phyloP scores from a whole-genome alignment of 768 basidiomycete genomes.

The Tylopilus sp. region DNA sequence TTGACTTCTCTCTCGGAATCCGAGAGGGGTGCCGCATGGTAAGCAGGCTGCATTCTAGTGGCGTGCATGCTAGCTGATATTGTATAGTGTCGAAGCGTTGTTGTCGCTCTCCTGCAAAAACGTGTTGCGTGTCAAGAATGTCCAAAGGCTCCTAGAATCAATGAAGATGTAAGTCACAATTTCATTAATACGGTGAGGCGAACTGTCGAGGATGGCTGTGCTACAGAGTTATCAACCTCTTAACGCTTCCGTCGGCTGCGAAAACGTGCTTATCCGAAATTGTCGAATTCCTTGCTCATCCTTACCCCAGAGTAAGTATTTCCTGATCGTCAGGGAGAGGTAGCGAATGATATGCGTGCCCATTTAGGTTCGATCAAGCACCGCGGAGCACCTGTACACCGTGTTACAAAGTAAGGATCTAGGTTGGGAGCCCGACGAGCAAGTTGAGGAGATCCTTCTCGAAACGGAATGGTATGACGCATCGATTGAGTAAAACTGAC shows the following conservation, averaged over 20 bases:
- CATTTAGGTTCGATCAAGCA: conserved; percentile 68
- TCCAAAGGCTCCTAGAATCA: conserved; percentile 75
- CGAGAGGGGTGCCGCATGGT: conserved; percentile 52
- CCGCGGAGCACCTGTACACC: conserved; percentile 82
- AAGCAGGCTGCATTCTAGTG: conserved; percentile 23
- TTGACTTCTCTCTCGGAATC: conserved; percentile 48
- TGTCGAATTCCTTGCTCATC: conserved; percentile 65
- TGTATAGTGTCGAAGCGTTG: conserved; percentile 49
- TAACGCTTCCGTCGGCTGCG: conserved; percentile 47
- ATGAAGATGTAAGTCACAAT: conserved; percentile 72
- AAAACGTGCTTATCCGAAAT: conserved; percentile 45
- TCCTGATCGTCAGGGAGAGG: conserved; percentile 7
- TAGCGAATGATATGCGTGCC: conserved; percentile 3
- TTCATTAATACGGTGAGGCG: conserved; percentile 18
- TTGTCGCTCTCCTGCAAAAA: conserved; percentile 58
- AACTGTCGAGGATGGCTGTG: conserved; percentile 12
- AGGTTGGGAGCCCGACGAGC: conserved; percentile 57
- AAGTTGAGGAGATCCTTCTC: conserved; percentile 62
- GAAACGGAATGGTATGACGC: conserved; percentile 76
- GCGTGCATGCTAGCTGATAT: conserved; percentile 10
- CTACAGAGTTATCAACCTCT: conserved; percentile 61
- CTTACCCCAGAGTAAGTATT: conserved; percentile 69
- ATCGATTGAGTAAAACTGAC: conserved; percentile 11
- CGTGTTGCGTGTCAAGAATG: conserved; percentile 68
- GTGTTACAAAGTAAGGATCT: conserved; percentile 69